Evolutionary conservation across 106 monocot genomes (phyloP).

Genomic region (Dendrobium chrysotoxum): DNA sequence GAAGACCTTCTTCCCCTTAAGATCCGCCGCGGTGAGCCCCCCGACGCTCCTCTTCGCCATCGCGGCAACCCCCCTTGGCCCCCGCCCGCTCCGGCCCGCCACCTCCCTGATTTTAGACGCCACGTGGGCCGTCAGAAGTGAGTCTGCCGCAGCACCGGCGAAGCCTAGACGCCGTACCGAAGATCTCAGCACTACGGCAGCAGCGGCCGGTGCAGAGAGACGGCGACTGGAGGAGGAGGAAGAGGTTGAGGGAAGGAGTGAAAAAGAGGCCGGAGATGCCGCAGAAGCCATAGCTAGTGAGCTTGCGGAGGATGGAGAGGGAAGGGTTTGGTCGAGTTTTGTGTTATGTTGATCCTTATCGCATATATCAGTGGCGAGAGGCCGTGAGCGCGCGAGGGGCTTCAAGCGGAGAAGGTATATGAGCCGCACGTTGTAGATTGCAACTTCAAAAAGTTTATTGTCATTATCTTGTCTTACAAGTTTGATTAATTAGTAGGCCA

Average conservation of each 20-base stretch:
- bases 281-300: conserved; percentile 48
- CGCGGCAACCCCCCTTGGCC: conserved; percentile 50
- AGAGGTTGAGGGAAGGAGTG: conserved; percentile 35
- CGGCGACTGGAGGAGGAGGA: conserved; percentile 25
- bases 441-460: too few relatives aligned
- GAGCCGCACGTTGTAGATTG: too few relatives aligned
- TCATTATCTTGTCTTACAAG: too few relatives aligned
- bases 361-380: conserved; percentile 46
- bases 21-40: conserved; percentile 50
- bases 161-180: conserved; percentile 38
- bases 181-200: conserved; percentile 20
- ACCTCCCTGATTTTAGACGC: conserved; percentile 23
- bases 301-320: neutral
- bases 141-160: conserved; percentile 35
- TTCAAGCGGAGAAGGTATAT: too few relatives aligned
- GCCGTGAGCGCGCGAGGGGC: conserved; percentile 15
- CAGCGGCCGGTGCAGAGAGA: conserved; percentile 6
- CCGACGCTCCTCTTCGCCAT: conserved; percentile 97
- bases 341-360: conserved; percentile 13
- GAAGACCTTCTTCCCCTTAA: conserved; percentile 81
- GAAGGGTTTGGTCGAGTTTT: conserved; percentile 5
- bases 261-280: conserved; percentile 40
- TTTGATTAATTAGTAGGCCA: too few relatives aligned
- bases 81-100: conserved; percentile 20
- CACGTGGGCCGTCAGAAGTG: conserved; percentile 25